Percentiles rank a stretch among this genome's conserved stretches.
phyloP scores from a whole-genome alignment of 1,284 basidiomycete genomes.

The Puccinia coronata region DNA sequence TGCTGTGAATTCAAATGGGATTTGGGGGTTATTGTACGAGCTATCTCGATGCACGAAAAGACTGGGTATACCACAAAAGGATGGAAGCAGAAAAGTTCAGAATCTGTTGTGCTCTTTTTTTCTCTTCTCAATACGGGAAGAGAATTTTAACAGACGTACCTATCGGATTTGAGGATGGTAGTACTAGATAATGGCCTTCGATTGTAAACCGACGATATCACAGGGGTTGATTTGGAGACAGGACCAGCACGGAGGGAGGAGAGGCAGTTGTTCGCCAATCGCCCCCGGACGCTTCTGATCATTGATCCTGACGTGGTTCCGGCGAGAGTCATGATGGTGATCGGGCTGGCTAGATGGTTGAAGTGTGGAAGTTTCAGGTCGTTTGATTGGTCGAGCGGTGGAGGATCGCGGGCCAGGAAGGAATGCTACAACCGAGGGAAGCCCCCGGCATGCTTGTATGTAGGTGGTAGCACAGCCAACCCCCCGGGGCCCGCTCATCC shows the following conservation, averaged over 20 bases:
- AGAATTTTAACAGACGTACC: not conserved
- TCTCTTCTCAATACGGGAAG: too few relatives aligned
- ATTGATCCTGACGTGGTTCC: not conserved
- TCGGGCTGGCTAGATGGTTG: not conserved
- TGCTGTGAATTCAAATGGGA: constrained; percentile 81
- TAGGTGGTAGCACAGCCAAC: too few relatives aligned
- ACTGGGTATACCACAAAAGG: constrained; percentile 16
- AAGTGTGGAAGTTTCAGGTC: not conserved
- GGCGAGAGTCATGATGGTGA: constrained; percentile 12
- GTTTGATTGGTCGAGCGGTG: constrained; percentile 4
- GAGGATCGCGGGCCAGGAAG: too few relatives aligned
- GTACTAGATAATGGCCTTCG: constrained; percentile 20
- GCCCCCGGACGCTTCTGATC: not conserved
- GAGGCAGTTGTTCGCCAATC: constrained; percentile 5
- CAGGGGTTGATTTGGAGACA: not conserved
- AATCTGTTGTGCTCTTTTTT: not conserved
- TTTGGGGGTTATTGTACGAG: constrained; percentile 57
- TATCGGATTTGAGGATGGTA: constrained; percentile 13
- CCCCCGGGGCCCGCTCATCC: too few relatives aligned
- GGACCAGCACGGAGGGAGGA: constrained; percentile 1
- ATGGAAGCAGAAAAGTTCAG: not conserved
- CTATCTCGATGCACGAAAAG: constrained; percentile 49
- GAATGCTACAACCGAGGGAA: too few relatives aligned
- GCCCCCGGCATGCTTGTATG: too few relatives aligned
- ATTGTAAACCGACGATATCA: constrained; percentile 1